phyloP scores from a whole-genome alignment of 1,284 basidiomycete species.

The Meripilus lineatus region DNA sequence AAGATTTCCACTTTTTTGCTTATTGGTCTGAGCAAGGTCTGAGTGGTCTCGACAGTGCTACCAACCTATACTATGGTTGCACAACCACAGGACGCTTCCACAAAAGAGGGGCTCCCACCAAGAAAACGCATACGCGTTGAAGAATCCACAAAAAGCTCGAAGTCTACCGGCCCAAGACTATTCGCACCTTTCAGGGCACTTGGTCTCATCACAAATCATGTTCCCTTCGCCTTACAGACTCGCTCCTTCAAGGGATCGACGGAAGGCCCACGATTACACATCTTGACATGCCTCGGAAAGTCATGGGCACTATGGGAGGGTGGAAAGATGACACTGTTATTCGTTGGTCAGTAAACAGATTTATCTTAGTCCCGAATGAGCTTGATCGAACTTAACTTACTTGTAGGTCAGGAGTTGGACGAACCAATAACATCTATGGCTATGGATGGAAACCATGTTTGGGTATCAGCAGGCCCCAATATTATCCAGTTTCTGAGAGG shows the following conservation, averaged over 20 bases:
- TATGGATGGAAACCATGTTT: slow-evolving; percentile 86
- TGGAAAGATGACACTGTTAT: slow-evolving; percentile 86
- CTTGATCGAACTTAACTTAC: slow-evolving; percentile 7
- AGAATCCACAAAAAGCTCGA: slow-evolving; percentile 20
- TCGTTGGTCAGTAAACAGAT: slow-evolving; percentile 70
- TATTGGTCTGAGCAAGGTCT: too few species aligned
- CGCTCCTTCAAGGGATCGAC: slow-evolving; percentile 85
- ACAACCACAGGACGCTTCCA: neutral
- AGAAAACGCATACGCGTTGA: slow-evolving; percentile 29
- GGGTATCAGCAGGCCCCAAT: slow-evolving; percentile 69
- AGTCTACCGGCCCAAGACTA: slow-evolving; percentile 41
- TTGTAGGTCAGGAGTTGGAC: slow-evolving; percentile 72
- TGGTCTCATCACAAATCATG: slow-evolving; percentile 87
- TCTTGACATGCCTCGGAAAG: slow-evolving; percentile 86
- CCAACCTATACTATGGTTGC: neutral
- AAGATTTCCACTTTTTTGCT: too few species aligned
- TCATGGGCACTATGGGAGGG: slow-evolving; percentile 98
- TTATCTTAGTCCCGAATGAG: slow-evolving; percentile 5
- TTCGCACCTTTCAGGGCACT: slow-evolving; percentile 96
- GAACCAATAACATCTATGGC: slow-evolving; percentile 73
- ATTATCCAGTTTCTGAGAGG: slow-evolving; percentile 83
- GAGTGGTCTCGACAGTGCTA: too few species aligned
- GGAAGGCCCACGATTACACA: slow-evolving; percentile 75
- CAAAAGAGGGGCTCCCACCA: slow-evolving; percentile 18
- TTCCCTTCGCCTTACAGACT: slow-evolving; percentile 87